Evolutionary conservation across 768 basidiomycete genomes (phyloP), one percentile per base, ranked within the genome.

Genomic region (Plicaturopsis crispa): DNA sequence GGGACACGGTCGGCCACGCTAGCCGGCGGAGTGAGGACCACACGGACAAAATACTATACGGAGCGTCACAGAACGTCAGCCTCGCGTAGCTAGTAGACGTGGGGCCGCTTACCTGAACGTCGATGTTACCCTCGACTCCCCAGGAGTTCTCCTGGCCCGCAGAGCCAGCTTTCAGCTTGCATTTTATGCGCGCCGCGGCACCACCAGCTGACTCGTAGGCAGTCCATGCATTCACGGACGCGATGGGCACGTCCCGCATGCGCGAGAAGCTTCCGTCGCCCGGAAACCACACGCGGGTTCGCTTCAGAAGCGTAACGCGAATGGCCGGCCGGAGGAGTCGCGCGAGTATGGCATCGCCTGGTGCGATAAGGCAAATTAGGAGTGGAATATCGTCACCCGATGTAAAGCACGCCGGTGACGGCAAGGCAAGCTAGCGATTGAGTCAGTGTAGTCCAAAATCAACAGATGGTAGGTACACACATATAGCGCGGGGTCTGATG

Each of bases 301-400:
- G 54, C 44, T 60, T 67, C 19, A 67, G 31, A 7, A 72, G 54
- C 7, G 57, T 54, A 13, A 69, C 50, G 22, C 59, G 55, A 23
- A 63, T 53, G 33, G 50, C 55, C 18, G 48, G 48, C 12, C 53
- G 48, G 12, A 68, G 55, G 11, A 69, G 50, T 34, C 53, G 54
- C 6, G 61, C 56, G 16, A 70, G 49, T 13, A 56, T 57, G 1
- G 69, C 67, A 8, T 63, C 54, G 6, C 52, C 43, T 1, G 50
- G 55, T 31, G 58, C 66, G n/a, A 57, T 48, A 12, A 69, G 50
- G 34, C 53, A 59, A 24, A 69, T 35, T 23, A 50, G 58, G 26
- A 69, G 55, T 5, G 66, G 65, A 33, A 72, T 59, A 12, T 45
- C 42, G 41, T 67, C 61, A 6, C 69, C 68, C 5, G 69, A 63